A percentile compares a stretch with the other conserved stretches of the same genome.
Evolutionary conservation across 1,284 basidiomycete genomes (phyloP).

Genomic region (Ustilago bromivora): DNA sequence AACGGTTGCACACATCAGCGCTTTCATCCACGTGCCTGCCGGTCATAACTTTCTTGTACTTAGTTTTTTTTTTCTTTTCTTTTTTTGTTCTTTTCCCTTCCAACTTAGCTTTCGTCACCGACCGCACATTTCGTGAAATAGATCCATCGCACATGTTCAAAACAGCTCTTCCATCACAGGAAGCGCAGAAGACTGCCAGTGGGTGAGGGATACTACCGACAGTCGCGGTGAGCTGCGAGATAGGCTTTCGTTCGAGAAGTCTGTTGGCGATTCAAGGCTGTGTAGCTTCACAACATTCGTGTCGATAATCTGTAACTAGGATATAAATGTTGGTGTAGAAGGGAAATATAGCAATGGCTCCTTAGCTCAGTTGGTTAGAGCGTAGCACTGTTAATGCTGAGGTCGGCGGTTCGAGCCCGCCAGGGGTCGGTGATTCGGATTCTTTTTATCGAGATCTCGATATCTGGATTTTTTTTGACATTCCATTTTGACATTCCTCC

Average conservation of each 20-base stretch:
- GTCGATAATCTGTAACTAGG: rapidly evolving
- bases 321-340: not conserved
- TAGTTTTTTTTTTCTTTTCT: not conserved
- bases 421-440: conserved; percentile 29
- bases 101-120: conserved; percentile 3
- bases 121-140: conserved; percentile 9
- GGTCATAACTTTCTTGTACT: conserved; percentile 5
- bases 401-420: conserved; percentile 61
- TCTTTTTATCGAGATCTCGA: too few species aligned
- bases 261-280: not conserved
- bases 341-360: conserved; percentile 5
- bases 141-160: conserved; percentile 4
- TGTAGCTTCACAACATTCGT: too few species aligned
- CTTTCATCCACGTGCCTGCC: not conserved
- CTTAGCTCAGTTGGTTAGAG: conserved; percentile 62
- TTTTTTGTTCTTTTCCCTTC: not conserved
- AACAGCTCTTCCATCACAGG: not conserved
- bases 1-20: not conserved
- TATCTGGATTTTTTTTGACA: conserved; percentile 17
- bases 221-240: too few species aligned
- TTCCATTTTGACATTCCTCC: not conserved
- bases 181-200: not conserved
- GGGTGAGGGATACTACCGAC: too few species aligned
- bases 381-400: conserved; percentile 61
- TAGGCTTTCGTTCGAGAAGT: too few species aligned